Conservation (phyloP, 108 stramenopile species). For the Nitzschia palea region DNA sequence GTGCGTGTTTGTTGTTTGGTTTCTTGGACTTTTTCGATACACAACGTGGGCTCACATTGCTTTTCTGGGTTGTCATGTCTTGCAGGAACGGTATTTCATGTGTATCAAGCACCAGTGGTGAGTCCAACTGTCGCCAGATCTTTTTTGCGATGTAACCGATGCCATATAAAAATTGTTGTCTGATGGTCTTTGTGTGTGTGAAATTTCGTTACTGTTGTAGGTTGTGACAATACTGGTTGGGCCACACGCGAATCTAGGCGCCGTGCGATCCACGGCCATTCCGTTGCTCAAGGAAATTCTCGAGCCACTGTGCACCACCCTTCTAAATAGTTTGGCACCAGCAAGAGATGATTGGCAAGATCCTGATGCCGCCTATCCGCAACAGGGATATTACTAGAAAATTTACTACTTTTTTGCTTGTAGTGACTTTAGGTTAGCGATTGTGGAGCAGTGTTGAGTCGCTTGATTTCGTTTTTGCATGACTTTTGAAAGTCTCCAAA, state of each 20-base stretch:
- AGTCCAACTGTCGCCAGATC: not conserved
- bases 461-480: constrained; percentile 46
- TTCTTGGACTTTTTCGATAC: not conserved
- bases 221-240: constrained; percentile 49
- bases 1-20: constrained; percentile 6
- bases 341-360: constrained; percentile 24
- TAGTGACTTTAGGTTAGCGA: not conserved
- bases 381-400: constrained; percentile 35
- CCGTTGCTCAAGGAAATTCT: constrained; percentile 54
- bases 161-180: no score
- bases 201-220: constrained; percentile 2
- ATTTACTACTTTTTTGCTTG: no score
- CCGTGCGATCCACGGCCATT: constrained; percentile 52
- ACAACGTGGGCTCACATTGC: no score
- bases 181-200: no score
- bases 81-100: constrained; percentile 46
- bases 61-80: not conserved
- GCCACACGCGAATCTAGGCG: constrained; percentile 45
- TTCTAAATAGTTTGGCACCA: constrained; percentile 46
- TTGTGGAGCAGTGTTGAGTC: constrained; percentile 14
- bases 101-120: constrained; percentile 57
- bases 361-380: constrained; percentile 20
- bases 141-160: no score
- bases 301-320: constrained; percentile 44
- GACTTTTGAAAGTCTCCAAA: constrained; percentile 38